These are phyloP conservation scores for Leccinum boreale DNA, from an alignment of 768 basidiomycete genomes.

Conservation along the genomic window DNA sequence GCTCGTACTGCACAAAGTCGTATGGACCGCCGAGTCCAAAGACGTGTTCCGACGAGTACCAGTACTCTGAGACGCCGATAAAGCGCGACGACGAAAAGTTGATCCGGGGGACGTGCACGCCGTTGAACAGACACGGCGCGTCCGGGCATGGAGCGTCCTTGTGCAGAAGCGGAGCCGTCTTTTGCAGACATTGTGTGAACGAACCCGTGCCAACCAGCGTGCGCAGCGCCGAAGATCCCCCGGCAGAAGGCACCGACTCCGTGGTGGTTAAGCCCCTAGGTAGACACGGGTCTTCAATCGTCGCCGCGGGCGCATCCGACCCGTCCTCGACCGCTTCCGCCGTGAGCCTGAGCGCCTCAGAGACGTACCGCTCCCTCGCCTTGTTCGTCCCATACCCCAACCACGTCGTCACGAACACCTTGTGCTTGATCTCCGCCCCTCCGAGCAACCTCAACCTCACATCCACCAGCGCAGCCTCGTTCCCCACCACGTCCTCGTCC, in stretches of 20 bases:
- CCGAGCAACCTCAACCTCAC: slow-evolving; percentile 79
- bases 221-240: slow-evolving; percentile 46
- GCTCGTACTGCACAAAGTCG: slow-evolving; percentile 95
- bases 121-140: slow-evolving; percentile 88
- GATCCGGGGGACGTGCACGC: slow-evolving; percentile 89
- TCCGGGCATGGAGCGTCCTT: slow-evolving; percentile 81
- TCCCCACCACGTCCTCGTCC: slow-evolving; percentile 46
- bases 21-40: slow-evolving; percentile 94
- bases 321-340: slow-evolving; percentile 17
- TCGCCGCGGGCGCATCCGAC: slow-evolving; percentile 40
- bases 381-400: slow-evolving; percentile 97
- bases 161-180: slow-evolving; percentile 77
- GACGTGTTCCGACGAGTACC: slow-evolving; percentile 98
- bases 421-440: slow-evolving; percentile 85
- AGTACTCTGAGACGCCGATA: slow-evolving; percentile 97
- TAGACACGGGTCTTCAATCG: slow-evolving; percentile 86
- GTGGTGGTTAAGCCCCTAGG: slow-evolving; percentile 67
- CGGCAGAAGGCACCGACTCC: slow-evolving; percentile 50
- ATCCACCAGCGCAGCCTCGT: slow-evolving; percentile 59
- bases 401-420: slow-evolving; percentile 98
- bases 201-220: slow-evolving; percentile 83
- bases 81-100: slow-evolving; percentile 92
- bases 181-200: slow-evolving; percentile 76
- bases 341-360: slow-evolving; percentile 57
- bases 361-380: slow-evolving; percentile 91